Base-by-base conservation (phyloP, 2,329 filamentous ascomycete species). In the Aspergillus fumigatiaffinis region DNA sequence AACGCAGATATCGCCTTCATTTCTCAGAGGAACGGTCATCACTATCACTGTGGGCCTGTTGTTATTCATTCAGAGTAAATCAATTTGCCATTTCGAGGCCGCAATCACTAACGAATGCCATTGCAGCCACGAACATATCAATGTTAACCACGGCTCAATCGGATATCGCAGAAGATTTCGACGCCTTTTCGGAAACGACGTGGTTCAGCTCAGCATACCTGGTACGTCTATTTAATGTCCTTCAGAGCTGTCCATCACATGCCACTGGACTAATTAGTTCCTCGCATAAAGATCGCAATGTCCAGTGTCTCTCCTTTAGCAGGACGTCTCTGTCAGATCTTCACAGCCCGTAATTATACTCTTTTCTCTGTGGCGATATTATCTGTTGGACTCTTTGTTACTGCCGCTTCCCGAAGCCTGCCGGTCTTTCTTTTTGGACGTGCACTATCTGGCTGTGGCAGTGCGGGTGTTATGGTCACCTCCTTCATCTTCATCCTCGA, bases 171-270 rank as follows among this genome's bases (percentile, higher is more conserved):
- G 82, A 82, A 7, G 90, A 93, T 62, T 79, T 95, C 1, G 80
- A 90, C 72, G 84, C 89, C 1, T 92, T 91, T 66, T 85, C 87
- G 55, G 78, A 85, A 55, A 86, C 86, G 38, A 89, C 85, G 72
- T 95, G 90, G 90, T 91, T 94, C 70, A 91, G 88, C 7, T 90
- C 88, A 32, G 81, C 87, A 2, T 95, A 91, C 69, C 79, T 94
- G 71, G 77, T 79, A 70, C 55, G 61, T 53, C 47, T n/a, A n/a
- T 9, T 14, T 7, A 44, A 47, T 3, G 5, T 55, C 21, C n/a
- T 4, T 2, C n/a, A 0, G 20, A 5, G 14, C 21, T 28, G 9
- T 42, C 4, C 7, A 21, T 26, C 4, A 3, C 12, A n/a, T 20
- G 47, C n/a, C 14, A 4, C 3, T 7, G 38, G 46, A 29, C 50